A percentile compares a stretch with the other conserved stretches of the same genome.
Conservation (phyloP, 73 alveolate genomes). For the Loxodes magnus region DNA sequence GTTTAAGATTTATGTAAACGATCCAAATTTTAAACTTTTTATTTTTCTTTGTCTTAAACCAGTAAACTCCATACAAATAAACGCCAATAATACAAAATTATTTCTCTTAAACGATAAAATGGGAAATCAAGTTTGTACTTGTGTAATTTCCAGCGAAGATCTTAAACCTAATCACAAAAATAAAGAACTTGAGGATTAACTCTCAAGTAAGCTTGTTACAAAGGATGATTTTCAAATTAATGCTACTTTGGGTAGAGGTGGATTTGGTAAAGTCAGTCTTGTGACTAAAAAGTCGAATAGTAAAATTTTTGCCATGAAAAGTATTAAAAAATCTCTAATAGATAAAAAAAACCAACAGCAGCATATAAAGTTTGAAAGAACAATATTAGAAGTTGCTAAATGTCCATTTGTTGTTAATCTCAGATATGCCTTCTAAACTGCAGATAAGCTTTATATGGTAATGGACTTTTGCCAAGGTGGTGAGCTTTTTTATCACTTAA, state of each 20-base stretch:
- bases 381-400: conserved; percentile 46
- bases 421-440: conserved; percentile 64
- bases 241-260: conserved; percentile 79
- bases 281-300: conserved; percentile 57
- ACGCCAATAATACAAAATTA: too few relatives aligned
- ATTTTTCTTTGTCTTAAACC: too few relatives aligned
- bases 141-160: too few relatives aligned
- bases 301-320: conserved; percentile 79
- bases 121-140: too few relatives aligned
- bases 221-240: conserved; percentile 49
- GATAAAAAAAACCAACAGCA: conserved; percentile 44
- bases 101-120: too few relatives aligned
- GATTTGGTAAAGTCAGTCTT: conserved; percentile 81
- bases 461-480: conserved; percentile 81
- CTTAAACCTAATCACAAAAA: too few relatives aligned
- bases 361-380: conserved; percentile 69
- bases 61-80: too few relatives aligned
- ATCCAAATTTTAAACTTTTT: too few relatives aligned
- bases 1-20: too few relatives aligned
- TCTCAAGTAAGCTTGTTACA: too few relatives aligned
- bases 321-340: conserved; percentile 48
- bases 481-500: conserved; percentile 71
- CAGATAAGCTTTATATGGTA: conserved; percentile 54
- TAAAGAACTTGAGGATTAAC: too few relatives aligned
- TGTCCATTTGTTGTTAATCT: conserved; percentile 63